Conservation (phyloP, 441 rosid genomes). For the Dalechampia spathulata region DNA sequence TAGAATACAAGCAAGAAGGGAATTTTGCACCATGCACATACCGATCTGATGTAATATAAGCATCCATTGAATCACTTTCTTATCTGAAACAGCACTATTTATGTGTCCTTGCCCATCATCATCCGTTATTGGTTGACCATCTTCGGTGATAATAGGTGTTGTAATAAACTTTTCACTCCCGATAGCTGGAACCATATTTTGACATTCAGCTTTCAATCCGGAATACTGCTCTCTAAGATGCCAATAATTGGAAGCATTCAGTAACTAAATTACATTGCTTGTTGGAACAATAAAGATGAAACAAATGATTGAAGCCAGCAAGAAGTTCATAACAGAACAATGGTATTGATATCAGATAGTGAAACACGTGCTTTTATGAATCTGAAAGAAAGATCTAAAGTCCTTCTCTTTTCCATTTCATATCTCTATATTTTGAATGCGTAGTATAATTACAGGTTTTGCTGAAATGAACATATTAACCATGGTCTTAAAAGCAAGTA, state of each 20-base stretch:
- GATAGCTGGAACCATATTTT: slow-evolving; percentile 59
- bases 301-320: no score
- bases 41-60: slow-evolving; percentile 74
- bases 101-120: slow-evolving; percentile 21
- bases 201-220: slow-evolving; percentile 70
- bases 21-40: slow-evolving; percentile 19
- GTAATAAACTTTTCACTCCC: slow-evolving; percentile 63
- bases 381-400: no score
- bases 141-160: slow-evolving; percentile 47
- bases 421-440: neutral
- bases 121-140: slow-evolving; percentile 47
- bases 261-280: neutral
- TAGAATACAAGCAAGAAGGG: neutral
- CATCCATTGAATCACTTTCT: slow-evolving; percentile 71
- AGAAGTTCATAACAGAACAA: no score
- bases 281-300: no score
- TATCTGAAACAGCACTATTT: slow-evolving; percentile 33
- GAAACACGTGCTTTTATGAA: no score
- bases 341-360: no score
- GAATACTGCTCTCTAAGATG: slow-evolving; percentile 61
- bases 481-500: neutral
- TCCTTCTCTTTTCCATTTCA: no score
- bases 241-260: slow-evolving; percentile 1
- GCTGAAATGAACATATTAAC: neutral
- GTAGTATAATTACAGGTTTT: neutral